Evolutionary conservation across 2,329 filamentous ascomycete genomes (phyloP), one percentile per base, ranked within the genome.

Genomic region (Coniochaeta ligniaria): DNA sequence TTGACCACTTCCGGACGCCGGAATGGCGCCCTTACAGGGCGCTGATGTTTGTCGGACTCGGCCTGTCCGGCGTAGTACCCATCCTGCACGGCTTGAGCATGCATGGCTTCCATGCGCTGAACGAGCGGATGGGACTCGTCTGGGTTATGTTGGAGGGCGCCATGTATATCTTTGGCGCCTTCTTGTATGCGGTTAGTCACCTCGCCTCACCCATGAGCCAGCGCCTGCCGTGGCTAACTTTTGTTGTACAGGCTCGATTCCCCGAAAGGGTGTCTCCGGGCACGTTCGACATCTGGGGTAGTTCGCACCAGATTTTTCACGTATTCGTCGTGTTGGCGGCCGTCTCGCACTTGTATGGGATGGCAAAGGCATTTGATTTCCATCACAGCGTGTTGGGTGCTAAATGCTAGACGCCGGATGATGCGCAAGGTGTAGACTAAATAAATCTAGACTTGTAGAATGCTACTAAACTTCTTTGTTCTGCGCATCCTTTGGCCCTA

Each of bases 301-400:
- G 88, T 71, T 96, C 92, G 22, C 95, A 99, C 74, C 95, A 99
- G 76, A 89, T 99, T 65, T 99, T 99, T 73, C 95, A 99, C 76
- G 78, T 96, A 43, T 82, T 95, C 64, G 93, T 99, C 31, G 79
- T 98, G 17, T 74, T 92, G 63, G 95, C 95, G 0, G 94, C 92
- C 0, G 82, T 84, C 1, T 84, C 89, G 26, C 95, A 99, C 78
- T 78, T 98, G 62, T 87, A 86, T 59, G 93, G 91, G 57, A 82
- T 98, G 75, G 72, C 90, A 33, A 89, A 86, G 73, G 93, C 93
- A 4, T 96, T 97, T 75, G 91, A 96, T 74, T 88, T 90, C 71
- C 87, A 91, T 69, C 92, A 96, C 73, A 83, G 80, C 60, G 74
- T 80, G 41, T 75, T 80, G 71, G 83, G 80, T 16, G 80, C 78